Percentiles rank a stretch among this genome's conserved stretches.
Conservation (phyloP, 495 filamentous ascomycete genomes). For the Podospora tetraspora region DNA sequence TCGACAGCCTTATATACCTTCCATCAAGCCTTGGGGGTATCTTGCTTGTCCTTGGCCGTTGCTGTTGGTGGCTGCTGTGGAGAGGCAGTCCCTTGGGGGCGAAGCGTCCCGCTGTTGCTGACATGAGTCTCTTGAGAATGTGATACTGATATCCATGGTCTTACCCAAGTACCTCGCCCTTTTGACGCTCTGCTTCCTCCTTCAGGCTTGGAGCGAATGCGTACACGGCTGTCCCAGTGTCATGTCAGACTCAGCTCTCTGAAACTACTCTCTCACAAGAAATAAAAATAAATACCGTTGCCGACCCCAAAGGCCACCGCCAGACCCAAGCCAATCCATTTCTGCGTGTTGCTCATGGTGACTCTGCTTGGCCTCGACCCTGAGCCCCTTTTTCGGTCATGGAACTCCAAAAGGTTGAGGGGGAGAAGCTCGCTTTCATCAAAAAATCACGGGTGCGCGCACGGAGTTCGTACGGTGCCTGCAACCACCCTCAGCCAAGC, state of each 20-base stretch:
- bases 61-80: neutral
- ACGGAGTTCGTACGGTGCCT: slow-evolving; percentile 13
- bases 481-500: neutral
- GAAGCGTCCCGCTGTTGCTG: neutral
- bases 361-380: neutral
- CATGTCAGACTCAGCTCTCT: neutral
- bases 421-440: neutral
- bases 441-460: neutral
- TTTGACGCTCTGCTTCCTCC: neutral
- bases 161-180: neutral
- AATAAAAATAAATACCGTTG: neutral
- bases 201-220: neutral
- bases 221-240: neutral
- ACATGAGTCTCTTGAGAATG: neutral
- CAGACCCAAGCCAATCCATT: neutral
- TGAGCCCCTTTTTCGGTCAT: neutral
- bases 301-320: neutral
- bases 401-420: neutral
- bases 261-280: neutral
- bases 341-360: neutral
- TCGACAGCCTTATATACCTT: neutral
- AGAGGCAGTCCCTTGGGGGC: neutral
- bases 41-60: neutral
- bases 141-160: neutral
- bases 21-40: neutral